These are phyloP conservation scores for Pugionium cornutum DNA, from an alignment of 345 rosid genomes.

Conservation along the genomic window DNA sequence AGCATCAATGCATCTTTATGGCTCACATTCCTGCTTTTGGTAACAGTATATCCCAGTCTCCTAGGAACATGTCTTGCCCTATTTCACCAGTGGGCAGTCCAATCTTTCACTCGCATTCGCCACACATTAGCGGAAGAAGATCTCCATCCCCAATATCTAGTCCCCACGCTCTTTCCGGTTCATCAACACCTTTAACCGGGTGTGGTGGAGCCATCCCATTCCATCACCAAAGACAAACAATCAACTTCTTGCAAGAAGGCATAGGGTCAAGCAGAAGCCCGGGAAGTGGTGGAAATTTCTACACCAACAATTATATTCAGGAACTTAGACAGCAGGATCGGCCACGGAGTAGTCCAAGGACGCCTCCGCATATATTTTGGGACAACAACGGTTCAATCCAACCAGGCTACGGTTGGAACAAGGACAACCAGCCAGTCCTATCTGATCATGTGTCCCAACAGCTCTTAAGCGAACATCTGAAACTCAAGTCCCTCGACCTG, in stretches of 20 bases:
- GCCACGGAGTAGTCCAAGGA: conserved; percentile 52
- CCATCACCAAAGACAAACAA: conserved; percentile 50
- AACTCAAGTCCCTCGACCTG: conserved; percentile 56
- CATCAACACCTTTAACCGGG: conserved; percentile 65
- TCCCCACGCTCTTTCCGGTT: conserved; percentile 61
- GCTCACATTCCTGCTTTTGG: background rate
- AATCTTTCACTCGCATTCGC: conserved; percentile 56
- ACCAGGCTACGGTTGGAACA: conserved; percentile 45
- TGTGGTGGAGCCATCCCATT: conserved; percentile 63
- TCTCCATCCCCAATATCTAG: conserved; percentile 71
- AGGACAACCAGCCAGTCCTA: conserved; percentile 52
- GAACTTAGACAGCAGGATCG: conserved; percentile 53
- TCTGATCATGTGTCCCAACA: conserved; percentile 71
- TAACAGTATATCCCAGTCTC: conserved; percentile 52
- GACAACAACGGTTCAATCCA: conserved; percentile 49
- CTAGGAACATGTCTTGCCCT: conserved; percentile 59
- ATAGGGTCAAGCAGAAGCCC: conserved; percentile 46
- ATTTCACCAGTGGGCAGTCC: conserved; percentile 70
- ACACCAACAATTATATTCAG: conserved; percentile 46
- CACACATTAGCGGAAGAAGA: conserved; percentile 55
- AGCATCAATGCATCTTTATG: conserved; percentile 1
- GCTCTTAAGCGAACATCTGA: conserved; percentile 58
- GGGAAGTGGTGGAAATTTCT: conserved; percentile 50
- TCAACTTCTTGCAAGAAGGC: conserved; percentile 55
- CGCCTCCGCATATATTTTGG: conserved; percentile 54